A percentile compares a stretch with the other conserved stretches of the same genome.
phyloP scores from a whole-genome alignment of 2,329 filamentous ascomycete species.

The Claviceps quebecensis region DNA sequence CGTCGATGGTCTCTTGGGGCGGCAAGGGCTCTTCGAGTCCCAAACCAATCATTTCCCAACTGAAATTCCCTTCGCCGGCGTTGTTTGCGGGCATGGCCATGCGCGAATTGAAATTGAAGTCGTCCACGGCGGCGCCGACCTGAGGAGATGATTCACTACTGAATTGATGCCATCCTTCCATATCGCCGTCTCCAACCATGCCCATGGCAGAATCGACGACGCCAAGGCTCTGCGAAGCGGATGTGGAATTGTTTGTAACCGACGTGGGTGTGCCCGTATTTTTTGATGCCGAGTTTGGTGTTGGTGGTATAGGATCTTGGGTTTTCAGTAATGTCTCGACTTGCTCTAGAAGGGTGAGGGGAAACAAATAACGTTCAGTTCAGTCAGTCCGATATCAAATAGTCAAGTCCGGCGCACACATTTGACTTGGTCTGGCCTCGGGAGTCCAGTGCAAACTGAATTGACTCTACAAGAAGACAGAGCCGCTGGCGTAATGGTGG shows the following conservation, averaged over 20 bases:
- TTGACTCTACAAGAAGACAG: not conserved
- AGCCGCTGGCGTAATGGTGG: not conserved
- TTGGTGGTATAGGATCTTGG: slow-evolving; percentile 32
- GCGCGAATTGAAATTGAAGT: slow-evolving; percentile 41
- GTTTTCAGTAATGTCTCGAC: slow-evolving; percentile 83
- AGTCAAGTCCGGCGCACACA: too few relatives aligned
- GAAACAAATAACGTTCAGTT: not conserved
- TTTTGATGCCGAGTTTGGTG: slow-evolving; percentile 16
- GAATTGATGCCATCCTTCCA: slow-evolving; percentile 44
- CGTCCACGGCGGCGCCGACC: slow-evolving; percentile 30
- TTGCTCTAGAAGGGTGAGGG: slow-evolving; percentile 48
- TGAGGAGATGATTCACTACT: slow-evolving; percentile 36
- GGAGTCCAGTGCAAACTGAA: not conserved
- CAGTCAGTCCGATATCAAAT: too few relatives aligned
- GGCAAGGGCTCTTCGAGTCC: slow-evolving; percentile 46
- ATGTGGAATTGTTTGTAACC: slow-evolving; percentile 11
- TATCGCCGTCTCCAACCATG: slow-evolving; percentile 34
- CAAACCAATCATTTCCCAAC: slow-evolving; percentile 63
- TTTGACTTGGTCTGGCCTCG: too few relatives aligned
- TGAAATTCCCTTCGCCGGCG: slow-evolving; percentile 42
- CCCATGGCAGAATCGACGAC: slow-evolving; percentile 32
- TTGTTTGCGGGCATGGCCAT: slow-evolving; percentile 36
- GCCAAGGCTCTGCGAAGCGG: slow-evolving; percentile 16
- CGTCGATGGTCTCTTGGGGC: slow-evolving; percentile 55
- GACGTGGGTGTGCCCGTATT: slow-evolving; percentile 15